Evolutionary conservation across 1,284 basidiomycete genomes (phyloP).

Genomic region (Ganoderma lucidum): DNA sequence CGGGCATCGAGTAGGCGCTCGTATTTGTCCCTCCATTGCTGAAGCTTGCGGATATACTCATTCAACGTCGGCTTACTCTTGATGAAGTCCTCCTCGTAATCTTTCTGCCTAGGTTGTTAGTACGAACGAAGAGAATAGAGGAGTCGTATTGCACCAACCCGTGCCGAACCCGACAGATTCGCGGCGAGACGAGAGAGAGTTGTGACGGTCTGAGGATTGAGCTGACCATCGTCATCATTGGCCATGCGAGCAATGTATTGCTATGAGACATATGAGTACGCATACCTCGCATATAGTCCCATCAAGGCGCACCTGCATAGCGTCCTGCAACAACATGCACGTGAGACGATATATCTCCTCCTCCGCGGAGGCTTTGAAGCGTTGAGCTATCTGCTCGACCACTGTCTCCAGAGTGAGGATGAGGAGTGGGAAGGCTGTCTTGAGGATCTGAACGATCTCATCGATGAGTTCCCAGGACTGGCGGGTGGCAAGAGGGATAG

Average conservation of each 20-base stretch:
- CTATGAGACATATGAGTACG: conserved; percentile 42
- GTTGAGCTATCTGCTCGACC: conserved; percentile 92
- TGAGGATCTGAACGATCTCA: conserved; percentile 93
- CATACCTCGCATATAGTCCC: background rate
- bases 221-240: conserved; percentile 80
- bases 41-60: conserved; percentile 91
- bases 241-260: conserved; percentile 79
- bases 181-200: conserved; percentile 81
- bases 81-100: conserved; percentile 95
- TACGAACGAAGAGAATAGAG: background rate
- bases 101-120: conserved; percentile 57
- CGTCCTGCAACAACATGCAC: conserved; percentile 83
- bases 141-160: conserved; percentile 52
- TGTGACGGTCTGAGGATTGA: conserved; percentile 62
- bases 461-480: conserved; percentile 94
- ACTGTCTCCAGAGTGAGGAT: conserved; percentile 97
- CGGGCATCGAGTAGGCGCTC: conserved; percentile 87
- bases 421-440: conserved; percentile 96
- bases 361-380: conserved; percentile 92
- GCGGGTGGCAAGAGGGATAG: conserved; percentile 52
- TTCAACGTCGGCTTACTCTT: conserved; percentile 82
- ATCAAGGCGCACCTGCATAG: conserved; percentile 59
- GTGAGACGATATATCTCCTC: conserved; percentile 97
- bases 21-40: conserved; percentile 94
- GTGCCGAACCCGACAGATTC: conserved; percentile 71